Evolutionary conservation across 768 basidiomycete species (phyloP), one percentile per base, ranked within the genome.

Genomic region (Chiua virens): DNA sequence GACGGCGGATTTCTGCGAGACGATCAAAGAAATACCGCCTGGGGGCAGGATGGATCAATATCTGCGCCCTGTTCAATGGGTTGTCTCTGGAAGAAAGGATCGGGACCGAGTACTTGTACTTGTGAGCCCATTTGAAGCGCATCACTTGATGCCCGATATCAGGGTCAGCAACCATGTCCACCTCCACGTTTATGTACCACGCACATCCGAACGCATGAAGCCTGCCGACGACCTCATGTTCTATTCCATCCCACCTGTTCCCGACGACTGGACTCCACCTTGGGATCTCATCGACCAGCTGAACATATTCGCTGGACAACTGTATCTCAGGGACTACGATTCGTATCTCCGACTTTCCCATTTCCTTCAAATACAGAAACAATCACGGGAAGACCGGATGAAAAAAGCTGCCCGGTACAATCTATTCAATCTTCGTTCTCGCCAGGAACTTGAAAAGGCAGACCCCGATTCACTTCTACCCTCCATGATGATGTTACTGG

Each of bases 161-260:
- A 70, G 67, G 15, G 22, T 25, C 11, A 69, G 67, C 55, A 53
- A 62, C 11, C 8, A 48, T 8, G 71, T 74, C 8, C 61, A 69
- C 45, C 66, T 79, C 8, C 75, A 77, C 54, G 25, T 71, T 1
- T 79, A 78, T 44, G 56, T 72, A 3, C 73, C 77, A 2, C 60
- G 73, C 3, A 70, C 71, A 36, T 67, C 62, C 4, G 44, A 59
- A n/a, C 57, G 57, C 2, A 73, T 72, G 68, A 58, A 60, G 21
- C 53, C 72, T 7, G 69, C 70, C 20, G 77, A 79, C 28, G 52
- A 68, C 23, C 60, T 66, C 5, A 32, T 7, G 3, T 49, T 64
- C 0, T 45, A 52, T 15, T 6, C 25, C 3, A 42, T 56, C 28
- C 62, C 57, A 25, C 30, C 53, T 3, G 14, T 49, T 0, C 46